Percentiles rank a stretch among this genome's conserved stretches.
Conservation (phyloP, 176 grass and related monocot genomes). For the Lolium rigidum region DNA sequence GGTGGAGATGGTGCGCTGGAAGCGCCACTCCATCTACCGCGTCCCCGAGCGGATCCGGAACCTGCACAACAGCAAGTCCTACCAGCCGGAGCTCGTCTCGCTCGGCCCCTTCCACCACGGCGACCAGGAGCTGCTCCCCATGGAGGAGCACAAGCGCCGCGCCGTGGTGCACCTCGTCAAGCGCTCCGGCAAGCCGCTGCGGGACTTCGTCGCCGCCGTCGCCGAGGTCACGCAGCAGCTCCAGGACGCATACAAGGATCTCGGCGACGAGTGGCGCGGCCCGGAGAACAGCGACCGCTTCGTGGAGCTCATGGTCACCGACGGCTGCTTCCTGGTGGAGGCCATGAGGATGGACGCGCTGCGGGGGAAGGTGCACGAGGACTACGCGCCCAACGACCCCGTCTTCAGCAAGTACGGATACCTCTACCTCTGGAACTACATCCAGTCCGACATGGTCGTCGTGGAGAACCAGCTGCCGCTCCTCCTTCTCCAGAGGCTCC, state of each 20-base stretch:
- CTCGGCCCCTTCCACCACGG: constrained; percentile 63
- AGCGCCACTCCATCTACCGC: constrained; percentile 40
- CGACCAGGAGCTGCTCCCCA: constrained; percentile 31
- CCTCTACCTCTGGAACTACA: constrained; percentile 22
- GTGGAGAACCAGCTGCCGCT: constrained; percentile 61
- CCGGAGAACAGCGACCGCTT: constrained; percentile 19
- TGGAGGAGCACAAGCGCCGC: constrained; percentile 67
- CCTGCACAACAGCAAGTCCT: constrained; percentile 28
- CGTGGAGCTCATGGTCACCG: constrained; percentile 55
- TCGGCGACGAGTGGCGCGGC: constrained; percentile 39
- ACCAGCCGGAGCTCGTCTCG: constrained; percentile 44
- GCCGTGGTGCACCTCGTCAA: constrained; percentile 46
- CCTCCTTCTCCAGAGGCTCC: constrained; percentile 29
- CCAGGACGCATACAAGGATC: constrained; percentile 30
- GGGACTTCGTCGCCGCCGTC: constrained; percentile 36
- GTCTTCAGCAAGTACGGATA: constrained; percentile 60
- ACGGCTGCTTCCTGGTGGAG: constrained; percentile 73
- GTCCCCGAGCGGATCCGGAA: constrained; percentile 49
- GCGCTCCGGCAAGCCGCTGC: constrained; percentile 24
- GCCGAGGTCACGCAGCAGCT: constrained; percentile 34
- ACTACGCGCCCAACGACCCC: constrained; percentile 69
- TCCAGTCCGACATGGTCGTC: constrained; percentile 48
- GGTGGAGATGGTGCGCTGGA: constrained; percentile 38
- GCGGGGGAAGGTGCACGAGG: background rate
- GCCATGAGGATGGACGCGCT: background rate